A percentile compares a stretch with the other conserved stretches of the same genome.
Evolutionary conservation across 306 rosid genomes (phyloP).

Genomic region (Rosa multiflora): DNA sequence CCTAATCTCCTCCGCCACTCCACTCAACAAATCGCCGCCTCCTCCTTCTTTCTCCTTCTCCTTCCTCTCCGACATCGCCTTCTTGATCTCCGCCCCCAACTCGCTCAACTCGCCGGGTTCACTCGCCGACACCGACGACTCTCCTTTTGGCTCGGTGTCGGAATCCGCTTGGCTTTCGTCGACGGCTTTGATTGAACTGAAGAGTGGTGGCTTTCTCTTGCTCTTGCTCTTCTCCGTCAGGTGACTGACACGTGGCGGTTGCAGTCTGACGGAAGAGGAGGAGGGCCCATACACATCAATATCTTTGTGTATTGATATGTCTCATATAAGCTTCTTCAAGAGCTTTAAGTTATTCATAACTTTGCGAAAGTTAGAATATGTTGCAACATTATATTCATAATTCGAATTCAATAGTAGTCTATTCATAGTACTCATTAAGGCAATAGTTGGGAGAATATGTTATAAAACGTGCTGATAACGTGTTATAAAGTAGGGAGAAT

Average conservation of each 20-base stretch:
- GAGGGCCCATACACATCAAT: too few species aligned
- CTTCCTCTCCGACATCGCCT: slow-evolving; percentile 70
- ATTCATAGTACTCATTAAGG: too few species aligned
- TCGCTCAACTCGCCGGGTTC: slow-evolving; percentile 34
- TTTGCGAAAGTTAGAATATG: too few species aligned
- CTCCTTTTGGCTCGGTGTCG: slow-evolving; percentile 29
- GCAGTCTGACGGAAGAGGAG: slow-evolving; percentile 5
- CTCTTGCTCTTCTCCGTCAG: slow-evolving; percentile 1
- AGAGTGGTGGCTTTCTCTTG: neutral
- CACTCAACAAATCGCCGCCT: slow-evolving; percentile 45
- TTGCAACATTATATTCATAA: too few species aligned
- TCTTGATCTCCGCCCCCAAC: slow-evolving; percentile 68
- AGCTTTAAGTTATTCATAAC: too few species aligned
- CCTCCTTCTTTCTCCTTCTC: slow-evolving; percentile 16
- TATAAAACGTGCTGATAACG: too few species aligned
- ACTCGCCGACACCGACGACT: slow-evolving; percentile 1
- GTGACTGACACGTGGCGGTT: slow-evolving; percentile 18
- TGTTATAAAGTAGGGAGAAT: too few species aligned
- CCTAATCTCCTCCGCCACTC: slow-evolving; percentile 70
- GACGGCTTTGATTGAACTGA: slow-evolving; percentile 30
- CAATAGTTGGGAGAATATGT: too few species aligned
- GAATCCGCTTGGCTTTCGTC: slow-evolving; percentile 59
- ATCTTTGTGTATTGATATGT: too few species aligned
- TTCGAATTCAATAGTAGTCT: too few species aligned
- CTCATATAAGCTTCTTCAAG: too few species aligned